Conservation (phyloP, 352 stramenopile genomes). For the Globisporangium lucens region DNA sequence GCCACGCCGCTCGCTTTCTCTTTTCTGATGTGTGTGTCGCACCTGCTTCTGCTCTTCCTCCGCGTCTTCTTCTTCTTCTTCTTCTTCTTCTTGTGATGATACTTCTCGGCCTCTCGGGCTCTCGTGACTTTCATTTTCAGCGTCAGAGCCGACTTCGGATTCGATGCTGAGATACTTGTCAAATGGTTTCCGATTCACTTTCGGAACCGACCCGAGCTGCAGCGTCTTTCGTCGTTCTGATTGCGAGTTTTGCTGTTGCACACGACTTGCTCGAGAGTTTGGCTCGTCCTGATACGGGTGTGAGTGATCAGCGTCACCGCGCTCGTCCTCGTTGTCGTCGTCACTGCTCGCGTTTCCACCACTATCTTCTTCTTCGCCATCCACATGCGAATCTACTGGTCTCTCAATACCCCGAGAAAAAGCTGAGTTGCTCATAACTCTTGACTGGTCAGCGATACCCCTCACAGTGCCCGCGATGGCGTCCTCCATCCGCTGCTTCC, state of each 20-base stretch:
- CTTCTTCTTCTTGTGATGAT: background rate
- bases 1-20: background rate
- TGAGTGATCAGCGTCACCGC: background rate
- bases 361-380: background rate
- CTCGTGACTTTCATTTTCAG: background rate
- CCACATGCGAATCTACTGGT: background rate
- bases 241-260: background rate
- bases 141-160: conserved; percentile 6
- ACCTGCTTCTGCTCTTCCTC: background rate
- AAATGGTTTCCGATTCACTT: conserved; percentile 12
- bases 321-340: background rate
- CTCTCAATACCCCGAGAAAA: background rate
- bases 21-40: background rate
- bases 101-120: background rate
- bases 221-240: background rate
- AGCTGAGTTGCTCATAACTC: background rate
- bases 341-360: background rate
- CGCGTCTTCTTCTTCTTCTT: background rate
- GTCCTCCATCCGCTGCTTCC: conserved; percentile 56
- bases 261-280: background rate
- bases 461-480: conserved; percentile 23
- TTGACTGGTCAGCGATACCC: conserved; percentile 19
- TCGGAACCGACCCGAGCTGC: background rate
- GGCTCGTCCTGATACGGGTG: background rate
- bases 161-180: conserved; percentile 14